A percentile compares a stretch with the other conserved stretches of the same genome.
These are phyloP conservation scores for Candolleomyces aberdarensis DNA, from an alignment of 768 basidiomycete genomes.

Conservation along the genomic window DNA sequence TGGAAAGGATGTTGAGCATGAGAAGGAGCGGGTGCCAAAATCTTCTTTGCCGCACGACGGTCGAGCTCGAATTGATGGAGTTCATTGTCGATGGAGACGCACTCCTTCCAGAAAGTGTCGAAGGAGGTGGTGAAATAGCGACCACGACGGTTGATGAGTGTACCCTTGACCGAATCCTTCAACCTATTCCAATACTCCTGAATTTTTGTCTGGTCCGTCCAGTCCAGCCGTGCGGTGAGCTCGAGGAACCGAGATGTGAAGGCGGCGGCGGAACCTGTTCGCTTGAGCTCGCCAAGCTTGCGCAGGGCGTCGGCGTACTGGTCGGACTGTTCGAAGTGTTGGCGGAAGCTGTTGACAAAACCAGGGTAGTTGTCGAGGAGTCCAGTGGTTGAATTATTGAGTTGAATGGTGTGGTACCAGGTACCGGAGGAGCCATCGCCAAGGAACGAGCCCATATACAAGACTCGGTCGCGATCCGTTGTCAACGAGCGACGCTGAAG, in stretches of 20 bases:
- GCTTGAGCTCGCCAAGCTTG: constrained; percentile 26
- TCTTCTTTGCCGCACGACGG: not conserved
- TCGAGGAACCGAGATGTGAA: constrained; percentile 27
- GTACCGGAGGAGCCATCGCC: constrained; percentile 25
- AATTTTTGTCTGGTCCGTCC: constrained; percentile 30
- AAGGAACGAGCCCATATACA: constrained; percentile 27
- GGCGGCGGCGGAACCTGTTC: constrained; percentile 24
- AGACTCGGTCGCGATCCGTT: constrained; percentile 18
- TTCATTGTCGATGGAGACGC: constrained; percentile 23
- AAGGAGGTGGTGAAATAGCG: constrained; percentile 16
- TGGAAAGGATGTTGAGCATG: constrained; percentile 1
- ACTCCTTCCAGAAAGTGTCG: constrained; percentile 15
- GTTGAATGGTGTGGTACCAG: constrained; percentile 28
- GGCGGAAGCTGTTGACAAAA: constrained; percentile 22
- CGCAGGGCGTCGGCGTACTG: constrained; percentile 20
- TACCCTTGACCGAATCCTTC: constrained; percentile 24
- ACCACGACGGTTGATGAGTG: constrained; percentile 14
- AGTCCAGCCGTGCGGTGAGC: constrained; percentile 21
- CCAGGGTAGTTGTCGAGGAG: constrained; percentile 24
- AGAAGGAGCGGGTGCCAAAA: not conserved
- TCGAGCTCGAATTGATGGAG: constrained; percentile 19
- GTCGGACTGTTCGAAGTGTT: constrained; percentile 27
- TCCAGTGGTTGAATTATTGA: not conserved
- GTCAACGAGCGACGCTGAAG: constrained; percentile 23
- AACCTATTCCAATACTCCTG: constrained; percentile 26